phyloP scores from a whole-genome alignment of 495 filamentous ascomycete genomes.

The Aspergillus saccharolyticus region DNA sequence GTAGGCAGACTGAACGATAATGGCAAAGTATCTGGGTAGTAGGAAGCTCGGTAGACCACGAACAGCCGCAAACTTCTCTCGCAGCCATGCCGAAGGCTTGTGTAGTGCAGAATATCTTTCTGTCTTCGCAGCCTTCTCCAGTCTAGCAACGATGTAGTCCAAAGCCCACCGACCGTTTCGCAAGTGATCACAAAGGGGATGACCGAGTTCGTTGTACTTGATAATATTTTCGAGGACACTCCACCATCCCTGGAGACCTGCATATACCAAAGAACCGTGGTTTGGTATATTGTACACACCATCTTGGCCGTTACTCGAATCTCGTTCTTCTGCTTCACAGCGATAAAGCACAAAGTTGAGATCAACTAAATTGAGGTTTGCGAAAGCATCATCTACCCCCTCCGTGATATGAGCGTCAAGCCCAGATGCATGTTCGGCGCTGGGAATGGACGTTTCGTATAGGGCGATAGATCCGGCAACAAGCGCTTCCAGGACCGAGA shows the following conservation, averaged over 20 bases:
- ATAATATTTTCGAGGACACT: constrained; percentile 83
- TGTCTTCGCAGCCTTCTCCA: constrained; percentile 65
- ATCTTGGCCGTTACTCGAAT: constrained; percentile 71
- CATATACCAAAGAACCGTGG: constrained; percentile 82
- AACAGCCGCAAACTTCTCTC: constrained; percentile 77
- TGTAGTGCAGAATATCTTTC: constrained; percentile 54
- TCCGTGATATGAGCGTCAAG: constrained; percentile 78
- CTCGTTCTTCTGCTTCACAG: constrained; percentile 87
- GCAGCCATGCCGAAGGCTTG: constrained; percentile 70
- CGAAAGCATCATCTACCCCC: constrained; percentile 76
- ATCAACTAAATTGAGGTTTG: constrained; percentile 65
- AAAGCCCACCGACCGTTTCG: constrained; percentile 92
- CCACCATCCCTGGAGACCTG: constrained; percentile 98
- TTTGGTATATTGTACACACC: constrained; percentile 84
- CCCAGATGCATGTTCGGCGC: constrained; percentile 70
- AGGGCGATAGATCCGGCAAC: constrained; percentile 90
- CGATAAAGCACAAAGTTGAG: constrained; percentile 90
- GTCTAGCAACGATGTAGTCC: constrained; percentile 75
- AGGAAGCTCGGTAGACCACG: constrained; percentile 81
- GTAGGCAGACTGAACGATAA: constrained; percentile 83
- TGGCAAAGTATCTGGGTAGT: constrained; percentile 85
- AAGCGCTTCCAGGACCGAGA: constrained; percentile 75
- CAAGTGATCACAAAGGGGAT: constrained; percentile 88
- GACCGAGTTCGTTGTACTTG: constrained; percentile 83
- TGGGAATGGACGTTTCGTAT: constrained; percentile 92